Base-by-base conservation (phyloP, 2,329 filamentous ascomycete genomes). In the Monosporascus sp. region DNA sequence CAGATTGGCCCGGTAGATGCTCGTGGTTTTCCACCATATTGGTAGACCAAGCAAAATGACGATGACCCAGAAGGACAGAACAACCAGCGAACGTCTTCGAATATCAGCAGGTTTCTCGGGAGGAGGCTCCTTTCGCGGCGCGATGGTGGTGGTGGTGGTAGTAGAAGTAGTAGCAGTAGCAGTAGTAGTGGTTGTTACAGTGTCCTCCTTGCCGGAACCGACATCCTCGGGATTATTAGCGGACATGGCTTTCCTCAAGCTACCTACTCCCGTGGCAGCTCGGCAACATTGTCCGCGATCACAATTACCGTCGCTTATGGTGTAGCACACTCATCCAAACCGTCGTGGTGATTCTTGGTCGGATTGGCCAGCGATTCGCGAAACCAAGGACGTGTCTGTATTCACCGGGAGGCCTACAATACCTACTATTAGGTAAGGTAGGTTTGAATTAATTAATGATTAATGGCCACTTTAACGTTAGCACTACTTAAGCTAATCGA, bases 11-110 rank as follows among this genome's bases (percentile, higher is more conserved):
- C 94, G 83, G 70, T 96, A 92, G 51, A 97, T 96, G 0, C 89
- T 88, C 4, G 94, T 99, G 0, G 94, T 97, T 69, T 85, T 85
- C 85, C 90, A 95, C 94, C 94, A 99, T 81, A 96, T 86, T 53
- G 94, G 94, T 59, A 99, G 70, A 3, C 94, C 94, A 6, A 99
- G 73, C 31, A 87, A 80, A 6, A 96, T 68, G 6, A 96, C 89
- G 38, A 97, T 84, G 5, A 84, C 75, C 94, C 94, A 99, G 71
- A 97, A 97, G 8, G 93, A 93, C 56, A 89, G 69, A 57, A 99
- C 85, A 49, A 97, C 87, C 57, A 78, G 77, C 47, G 83, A 82
- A 51, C 94, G 86, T 53, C 86, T 82, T 65, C 81, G 82, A 49
- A 86, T 76, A 57, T 87, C 84, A 60, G 86, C 79, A 20, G 81